A percentile compares a stretch with the other conserved stretches of the same genome.
Evolutionary conservation across 129 eudicot genomes (phyloP).

Genomic region (Oenanthe sinensis): DNA sequence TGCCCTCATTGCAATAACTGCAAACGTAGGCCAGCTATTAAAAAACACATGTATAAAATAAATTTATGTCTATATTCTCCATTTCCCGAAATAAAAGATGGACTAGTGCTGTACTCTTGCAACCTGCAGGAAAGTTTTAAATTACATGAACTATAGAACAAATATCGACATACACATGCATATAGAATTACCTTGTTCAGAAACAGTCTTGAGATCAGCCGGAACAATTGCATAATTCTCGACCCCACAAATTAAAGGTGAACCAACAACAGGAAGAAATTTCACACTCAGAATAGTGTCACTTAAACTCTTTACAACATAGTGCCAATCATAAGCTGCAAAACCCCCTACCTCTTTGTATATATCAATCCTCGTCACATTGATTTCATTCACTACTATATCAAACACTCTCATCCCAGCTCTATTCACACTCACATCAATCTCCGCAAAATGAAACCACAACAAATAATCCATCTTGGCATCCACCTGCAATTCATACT

Average conservation of each 20-base stretch:
- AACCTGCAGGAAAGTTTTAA: neutral
- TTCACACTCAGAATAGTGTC: slow-evolving; percentile 48
- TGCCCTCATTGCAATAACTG: slow-evolving; percentile 80
- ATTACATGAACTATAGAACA: neutral
- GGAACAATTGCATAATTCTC: slow-evolving; percentile 96
- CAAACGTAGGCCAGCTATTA: slow-evolving; percentile 11
- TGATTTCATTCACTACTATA: slow-evolving; percentile 59
- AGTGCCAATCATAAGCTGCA: slow-evolving; percentile 62
- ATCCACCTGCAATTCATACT: slow-evolving; percentile 74
- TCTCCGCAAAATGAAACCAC: slow-evolving; percentile 94
- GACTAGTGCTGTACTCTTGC: neutral
- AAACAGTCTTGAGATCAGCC: slow-evolving; percentile 66
- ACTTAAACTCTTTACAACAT: slow-evolving; percentile 71
- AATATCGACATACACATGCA: neutral
- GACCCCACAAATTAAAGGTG: slow-evolving; percentile 71
- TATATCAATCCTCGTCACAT: slow-evolving; percentile 70
- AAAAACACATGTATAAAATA: neutral
- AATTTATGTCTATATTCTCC: neutral
- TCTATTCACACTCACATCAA: slow-evolving; percentile 58
- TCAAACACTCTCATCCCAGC: slow-evolving; percentile 88
- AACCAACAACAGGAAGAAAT: slow-evolving; percentile 64
- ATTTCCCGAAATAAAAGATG: neutral
- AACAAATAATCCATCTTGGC: slow-evolving; percentile 84
- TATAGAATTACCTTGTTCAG: slow-evolving; percentile 63
- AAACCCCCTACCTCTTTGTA: slow-evolving; percentile 75